A percentile compares a stretch with the other conserved stretches of the same genome.
Conservation (phyloP, 2,329 filamentous ascomycete species). For the Lasiodiplodia theobromae region DNA sequence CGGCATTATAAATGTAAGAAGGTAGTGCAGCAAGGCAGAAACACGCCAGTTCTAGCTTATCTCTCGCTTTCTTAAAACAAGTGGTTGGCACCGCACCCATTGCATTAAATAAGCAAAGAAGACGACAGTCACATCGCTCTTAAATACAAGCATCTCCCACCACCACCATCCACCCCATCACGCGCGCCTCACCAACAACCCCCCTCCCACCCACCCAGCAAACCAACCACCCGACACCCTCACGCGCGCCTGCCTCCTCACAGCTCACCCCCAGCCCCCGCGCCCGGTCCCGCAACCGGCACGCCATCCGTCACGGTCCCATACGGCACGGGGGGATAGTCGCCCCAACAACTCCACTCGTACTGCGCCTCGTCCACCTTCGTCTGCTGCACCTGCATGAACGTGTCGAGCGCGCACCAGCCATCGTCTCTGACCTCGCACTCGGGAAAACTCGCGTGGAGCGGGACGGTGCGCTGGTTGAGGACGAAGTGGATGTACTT, state of each 20-base stretch:
- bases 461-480: slow-evolving; percentile 75
- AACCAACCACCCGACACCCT: not conserved
- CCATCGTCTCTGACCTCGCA: slow-evolving; percentile 74
- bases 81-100: too few relatives aligned
- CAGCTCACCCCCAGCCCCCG: not conserved
- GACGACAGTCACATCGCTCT: not conserved
- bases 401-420: slow-evolving; percentile 77
- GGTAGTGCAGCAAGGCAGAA: too few relatives aligned
- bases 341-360: slow-evolving; percentile 70
- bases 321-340: slow-evolving; percentile 59
- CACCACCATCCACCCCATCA: not conserved
- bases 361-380: slow-evolving; percentile 67
- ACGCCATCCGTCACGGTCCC: slow-evolving; percentile 60
- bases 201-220: not conserved
- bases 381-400: slow-evolving; percentile 67
- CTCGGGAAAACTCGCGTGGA: slow-evolving; percentile 69
- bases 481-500: slow-evolving; percentile 77
- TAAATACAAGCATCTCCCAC: not conserved
- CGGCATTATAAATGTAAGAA: too few relatives aligned
- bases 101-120: too few relatives aligned
- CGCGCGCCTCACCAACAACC: not conserved
- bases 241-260: not conserved
- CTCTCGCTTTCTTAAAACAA: too few relatives aligned
- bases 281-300: slow-evolving; percentile 38
- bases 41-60: too few relatives aligned